Conservation (phyloP, 2,329 filamentous ascomycete genomes). For the Fusarium tjaetaba region DNA sequence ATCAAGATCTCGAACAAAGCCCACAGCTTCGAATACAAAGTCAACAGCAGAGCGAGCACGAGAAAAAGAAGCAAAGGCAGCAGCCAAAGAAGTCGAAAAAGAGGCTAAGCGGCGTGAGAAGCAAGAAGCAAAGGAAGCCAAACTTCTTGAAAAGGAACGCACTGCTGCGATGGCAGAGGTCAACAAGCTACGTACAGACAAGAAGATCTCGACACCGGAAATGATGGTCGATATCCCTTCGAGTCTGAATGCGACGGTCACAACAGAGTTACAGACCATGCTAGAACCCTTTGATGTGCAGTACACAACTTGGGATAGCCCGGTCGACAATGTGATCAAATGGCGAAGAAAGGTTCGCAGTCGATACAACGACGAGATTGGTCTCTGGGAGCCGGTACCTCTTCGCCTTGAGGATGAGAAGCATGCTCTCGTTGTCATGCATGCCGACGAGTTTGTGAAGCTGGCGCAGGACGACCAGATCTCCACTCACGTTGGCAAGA, state of each 20-base stretch:
- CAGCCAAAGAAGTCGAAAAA: conserved; percentile 63
- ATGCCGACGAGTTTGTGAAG: conserved; percentile 72
- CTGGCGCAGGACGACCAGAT: conserved; percentile 64
- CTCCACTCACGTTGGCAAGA: conserved; percentile 65
- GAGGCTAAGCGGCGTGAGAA: conserved; percentile 66
- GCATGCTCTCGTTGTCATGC: conserved; percentile 70
- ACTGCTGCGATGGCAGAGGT: conserved; percentile 75
- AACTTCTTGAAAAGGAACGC: conserved; percentile 69
- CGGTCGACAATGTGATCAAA: conserved; percentile 64
- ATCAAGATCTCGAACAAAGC: conserved; percentile 33
- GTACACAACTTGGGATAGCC: conserved; percentile 56
- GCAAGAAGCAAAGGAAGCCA: conserved; percentile 69
- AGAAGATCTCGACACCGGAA: conserved; percentile 76
- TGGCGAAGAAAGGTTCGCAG: conserved; percentile 77
- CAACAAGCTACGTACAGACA: conserved; percentile 78
- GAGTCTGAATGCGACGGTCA: conserved; percentile 60
- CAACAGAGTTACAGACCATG: conserved; percentile 59
- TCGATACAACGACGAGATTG: conserved; percentile 67
- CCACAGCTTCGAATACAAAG: conserved; percentile 43
- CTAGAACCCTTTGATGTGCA: conserved; percentile 62
- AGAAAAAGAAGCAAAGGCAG: conserved; percentile 57
- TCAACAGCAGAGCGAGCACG: conserved; percentile 50
- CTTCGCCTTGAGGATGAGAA: conserved; percentile 64
- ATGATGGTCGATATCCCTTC: conserved; percentile 79
- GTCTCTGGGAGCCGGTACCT: conserved; percentile 72